Conservation (phyloP, 2,329 filamentous ascomycete genomes). For the Curvularia sp. region DNA sequence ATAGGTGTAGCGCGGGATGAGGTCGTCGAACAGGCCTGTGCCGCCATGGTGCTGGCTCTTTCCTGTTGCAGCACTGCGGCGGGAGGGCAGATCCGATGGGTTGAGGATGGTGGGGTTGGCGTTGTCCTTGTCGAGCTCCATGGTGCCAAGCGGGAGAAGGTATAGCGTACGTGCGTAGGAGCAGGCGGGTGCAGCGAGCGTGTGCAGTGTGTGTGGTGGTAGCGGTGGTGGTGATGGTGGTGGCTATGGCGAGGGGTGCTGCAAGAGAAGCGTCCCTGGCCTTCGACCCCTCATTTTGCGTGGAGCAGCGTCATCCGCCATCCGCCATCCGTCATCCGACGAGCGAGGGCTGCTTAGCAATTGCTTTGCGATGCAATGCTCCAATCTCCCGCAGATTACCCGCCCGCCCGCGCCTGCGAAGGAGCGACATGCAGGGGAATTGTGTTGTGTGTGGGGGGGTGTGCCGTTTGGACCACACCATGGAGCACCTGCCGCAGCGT, state of each 20-base stretch:
- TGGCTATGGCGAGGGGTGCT: conserved; percentile 7
- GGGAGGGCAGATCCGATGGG: conserved; percentile 84
- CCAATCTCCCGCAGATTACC: conserved; percentile 34
- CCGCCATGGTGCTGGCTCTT: conserved; percentile 56
- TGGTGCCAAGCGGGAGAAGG: conserved; percentile 19
- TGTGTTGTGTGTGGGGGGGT: conserved; percentile 29
- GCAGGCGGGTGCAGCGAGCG: neutral
- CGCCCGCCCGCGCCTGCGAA: conserved; percentile 3
- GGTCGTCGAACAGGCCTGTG: conserved; percentile 62
- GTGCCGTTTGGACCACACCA: conserved; percentile 7
- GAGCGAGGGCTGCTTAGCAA: conserved; percentile 1
- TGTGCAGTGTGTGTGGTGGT: neutral
- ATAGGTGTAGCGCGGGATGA: conserved; percentile 59
- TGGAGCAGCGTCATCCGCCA: neutral
- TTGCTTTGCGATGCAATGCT: neutral
- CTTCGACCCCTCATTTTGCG: neutral
- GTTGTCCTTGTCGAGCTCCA: conserved; percentile 66
- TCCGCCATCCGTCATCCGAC: neutral
- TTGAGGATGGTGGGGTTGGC: conserved; percentile 94
- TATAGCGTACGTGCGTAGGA: neutral
- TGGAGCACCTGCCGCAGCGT: conserved; percentile 1
- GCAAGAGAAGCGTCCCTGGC: neutral
- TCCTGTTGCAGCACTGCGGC: conserved; percentile 59
- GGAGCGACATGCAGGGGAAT: conserved; percentile 13
- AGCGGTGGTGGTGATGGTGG: neutral